Conservation (phyloP, 176 grass and related monocot species). For the Zea luxurians region DNA sequence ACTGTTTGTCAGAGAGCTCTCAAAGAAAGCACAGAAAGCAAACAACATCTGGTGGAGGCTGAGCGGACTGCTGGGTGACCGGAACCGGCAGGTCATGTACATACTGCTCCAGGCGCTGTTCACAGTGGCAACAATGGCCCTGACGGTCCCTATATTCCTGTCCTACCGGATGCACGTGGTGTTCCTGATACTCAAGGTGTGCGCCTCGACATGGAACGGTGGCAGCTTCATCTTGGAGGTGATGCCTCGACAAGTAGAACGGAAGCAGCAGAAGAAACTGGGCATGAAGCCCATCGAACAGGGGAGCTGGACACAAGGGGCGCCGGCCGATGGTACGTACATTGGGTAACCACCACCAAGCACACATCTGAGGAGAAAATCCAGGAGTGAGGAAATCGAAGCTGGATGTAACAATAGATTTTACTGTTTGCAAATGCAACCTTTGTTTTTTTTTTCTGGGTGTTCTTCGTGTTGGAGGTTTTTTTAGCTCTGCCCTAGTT, state of each 20-base stretch:
- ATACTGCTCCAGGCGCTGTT: constrained; percentile 79
- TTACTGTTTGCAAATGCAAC: constrained; percentile 15
- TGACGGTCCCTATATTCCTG: constrained; percentile 91
- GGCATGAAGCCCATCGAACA: constrained; percentile 62
- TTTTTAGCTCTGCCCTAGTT: background rate
- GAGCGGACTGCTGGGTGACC: constrained; percentile 82
- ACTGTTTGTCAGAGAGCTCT: constrained; percentile 67
- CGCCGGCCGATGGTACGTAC: background rate
- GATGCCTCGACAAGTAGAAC: constrained; percentile 70
- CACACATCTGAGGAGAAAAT: constrained; percentile 25
- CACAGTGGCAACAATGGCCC: constrained; percentile 79
- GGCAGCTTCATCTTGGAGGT: constrained; percentile 95
- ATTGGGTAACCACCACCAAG: background rate
- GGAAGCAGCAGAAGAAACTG: constrained; percentile 80
- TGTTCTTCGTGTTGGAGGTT: background rate
- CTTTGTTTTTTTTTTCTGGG: background rate
- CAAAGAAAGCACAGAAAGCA: constrained; percentile 98
- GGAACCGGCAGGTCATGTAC: constrained; percentile 91
- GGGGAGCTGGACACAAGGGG: background rate
- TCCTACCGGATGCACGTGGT: constrained; percentile 70
- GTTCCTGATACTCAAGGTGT: constrained; percentile 93
- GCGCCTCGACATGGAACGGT: constrained; percentile 81
- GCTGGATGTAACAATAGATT: constrained; percentile 29
- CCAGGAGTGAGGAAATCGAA: constrained; percentile 8
- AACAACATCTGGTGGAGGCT: constrained; percentile 98